These are phyloP conservation scores for Coemansia sp. DNA, from an alignment of 192 early-diverging fungal species.

Conservation along the genomic window DNA sequence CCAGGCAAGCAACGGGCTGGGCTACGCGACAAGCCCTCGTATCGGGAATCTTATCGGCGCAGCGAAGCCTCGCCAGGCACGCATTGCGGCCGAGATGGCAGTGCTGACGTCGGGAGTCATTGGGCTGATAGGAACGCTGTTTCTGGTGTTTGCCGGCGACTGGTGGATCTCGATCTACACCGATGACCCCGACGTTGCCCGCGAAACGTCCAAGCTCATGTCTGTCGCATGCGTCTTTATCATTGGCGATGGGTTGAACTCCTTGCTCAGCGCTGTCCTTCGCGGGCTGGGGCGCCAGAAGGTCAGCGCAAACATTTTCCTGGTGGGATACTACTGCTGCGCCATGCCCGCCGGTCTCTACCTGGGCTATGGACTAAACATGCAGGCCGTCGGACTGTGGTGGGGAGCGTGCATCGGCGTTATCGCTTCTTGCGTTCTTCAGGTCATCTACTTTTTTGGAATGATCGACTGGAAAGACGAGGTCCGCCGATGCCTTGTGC, in stretches of 20 bases:
- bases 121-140: constrained; percentile 20
- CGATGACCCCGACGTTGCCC: constrained; percentile 38
- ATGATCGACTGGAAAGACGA: constrained; percentile 32
- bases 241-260: constrained; percentile 54
- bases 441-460: constrained; percentile 20
- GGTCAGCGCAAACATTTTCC: constrained; percentile 39
- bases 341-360: constrained; percentile 48
- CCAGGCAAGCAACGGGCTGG: constrained; percentile 64
- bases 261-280: constrained; percentile 52
- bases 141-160: constrained; percentile 12
- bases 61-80: constrained; percentile 50
- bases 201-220: constrained; percentile 61
- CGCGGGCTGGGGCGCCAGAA: constrained; percentile 46
- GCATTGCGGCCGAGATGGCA: constrained; percentile 56
- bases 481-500: constrained; percentile 16
- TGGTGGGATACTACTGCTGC: constrained; percentile 47
- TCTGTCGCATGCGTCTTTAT: constrained; percentile 70
- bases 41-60: constrained; percentile 68
- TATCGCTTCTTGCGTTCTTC: constrained; percentile 11
- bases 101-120: constrained; percentile 55
- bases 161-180: constrained; percentile 58
- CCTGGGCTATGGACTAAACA: constrained; percentile 32
- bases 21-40: constrained; percentile 68
- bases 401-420: constrained; percentile 27
- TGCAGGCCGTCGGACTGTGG: constrained; percentile 27